A percentile compares a stretch with the other conserved stretches of the same genome.
Conservation (phyloP, 257 asterid genomes). For the Salvia miltiorrhiza region DNA sequence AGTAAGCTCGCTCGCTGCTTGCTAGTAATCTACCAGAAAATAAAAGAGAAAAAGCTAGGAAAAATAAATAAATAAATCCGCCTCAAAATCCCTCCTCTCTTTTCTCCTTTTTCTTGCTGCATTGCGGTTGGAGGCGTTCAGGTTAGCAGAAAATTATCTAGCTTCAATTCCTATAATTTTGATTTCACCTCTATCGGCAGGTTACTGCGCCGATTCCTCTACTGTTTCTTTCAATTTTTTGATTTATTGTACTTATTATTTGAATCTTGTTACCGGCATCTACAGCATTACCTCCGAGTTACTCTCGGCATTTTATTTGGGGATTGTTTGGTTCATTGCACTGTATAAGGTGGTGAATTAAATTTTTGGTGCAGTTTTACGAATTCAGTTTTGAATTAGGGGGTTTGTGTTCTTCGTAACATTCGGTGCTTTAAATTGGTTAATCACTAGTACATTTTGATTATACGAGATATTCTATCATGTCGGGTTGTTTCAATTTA, state of each 20-base stretch:
- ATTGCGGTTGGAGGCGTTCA: slow-evolving; percentile 13
- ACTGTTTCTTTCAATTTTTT: not conserved
- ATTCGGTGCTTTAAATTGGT: slow-evolving; percentile 3
- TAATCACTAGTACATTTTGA: not conserved
- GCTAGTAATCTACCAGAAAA: not conserved
- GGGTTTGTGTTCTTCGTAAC: not conserved
- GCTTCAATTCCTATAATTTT: not conserved
- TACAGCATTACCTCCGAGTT: not conserved
- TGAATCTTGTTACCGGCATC: not conserved
- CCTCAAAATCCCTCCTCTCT: not conserved
- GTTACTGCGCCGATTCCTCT: not conserved
- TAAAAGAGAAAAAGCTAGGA: not conserved
- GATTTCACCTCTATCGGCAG: not conserved
- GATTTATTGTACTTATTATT: not conserved
- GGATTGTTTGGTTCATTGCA: not conserved
- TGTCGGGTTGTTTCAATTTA: not conserved
- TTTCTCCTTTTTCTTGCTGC: slow-evolving; percentile 1
- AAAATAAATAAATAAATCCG: no score
- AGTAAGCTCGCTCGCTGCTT: not conserved
- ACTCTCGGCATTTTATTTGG: not conserved
- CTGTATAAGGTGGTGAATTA: not conserved
- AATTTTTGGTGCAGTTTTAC: not conserved
- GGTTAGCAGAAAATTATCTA: slow-evolving; percentile 21
- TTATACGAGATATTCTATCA: not conserved
- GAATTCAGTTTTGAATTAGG: not conserved